These are phyloP conservation scores for Parascedosporium putredinis DNA, from an alignment of 2,329 filamentous ascomycete genomes.

Conservation along the genomic window DNA sequence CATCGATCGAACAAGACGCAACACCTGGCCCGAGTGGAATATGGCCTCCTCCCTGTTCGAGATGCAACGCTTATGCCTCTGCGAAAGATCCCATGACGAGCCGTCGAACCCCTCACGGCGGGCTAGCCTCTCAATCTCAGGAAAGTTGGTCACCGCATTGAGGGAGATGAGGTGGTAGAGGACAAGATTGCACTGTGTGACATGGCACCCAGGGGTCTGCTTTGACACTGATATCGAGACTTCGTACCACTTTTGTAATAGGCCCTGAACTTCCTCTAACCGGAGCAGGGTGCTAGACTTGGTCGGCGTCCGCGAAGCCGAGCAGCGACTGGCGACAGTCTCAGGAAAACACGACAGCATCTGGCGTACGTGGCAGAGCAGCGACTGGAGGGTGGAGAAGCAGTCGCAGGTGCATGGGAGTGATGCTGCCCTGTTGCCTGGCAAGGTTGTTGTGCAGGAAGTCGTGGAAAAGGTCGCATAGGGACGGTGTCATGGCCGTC, in stretches of 20 bases:
- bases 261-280: constrained; percentile 52
- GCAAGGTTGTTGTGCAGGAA: constrained; percentile 55
- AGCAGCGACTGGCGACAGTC: constrained; percentile 31
- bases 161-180: constrained; percentile 63
- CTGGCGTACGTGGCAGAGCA: constrained; percentile 55
- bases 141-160: constrained; percentile 57
- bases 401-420: constrained; percentile 51
- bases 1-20: constrained; percentile 51
- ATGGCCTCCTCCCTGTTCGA: constrained; percentile 52
- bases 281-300: constrained; percentile 49
- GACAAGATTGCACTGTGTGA: constrained; percentile 55
- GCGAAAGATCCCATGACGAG: constrained; percentile 40
- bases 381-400: constrained; percentile 56
- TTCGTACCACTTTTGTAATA: constrained; percentile 58
- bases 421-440: constrained; percentile 29
- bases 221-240: constrained; percentile 47
- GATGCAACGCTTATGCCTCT: constrained; percentile 53
- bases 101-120: constrained; percentile 48
- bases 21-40: constrained; percentile 58
- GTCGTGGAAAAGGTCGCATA: constrained; percentile 56
- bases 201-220: constrained; percentile 43
- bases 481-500: constrained; percentile 38
- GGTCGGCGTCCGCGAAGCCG: constrained; percentile 36
- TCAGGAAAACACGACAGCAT: constrained; percentile 57
- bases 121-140: constrained; percentile 56